These are phyloP conservation scores for Penicillium maclennaniae DNA, from an alignment of 495 filamentous ascomycete genomes.

Conservation along the genomic window DNA sequence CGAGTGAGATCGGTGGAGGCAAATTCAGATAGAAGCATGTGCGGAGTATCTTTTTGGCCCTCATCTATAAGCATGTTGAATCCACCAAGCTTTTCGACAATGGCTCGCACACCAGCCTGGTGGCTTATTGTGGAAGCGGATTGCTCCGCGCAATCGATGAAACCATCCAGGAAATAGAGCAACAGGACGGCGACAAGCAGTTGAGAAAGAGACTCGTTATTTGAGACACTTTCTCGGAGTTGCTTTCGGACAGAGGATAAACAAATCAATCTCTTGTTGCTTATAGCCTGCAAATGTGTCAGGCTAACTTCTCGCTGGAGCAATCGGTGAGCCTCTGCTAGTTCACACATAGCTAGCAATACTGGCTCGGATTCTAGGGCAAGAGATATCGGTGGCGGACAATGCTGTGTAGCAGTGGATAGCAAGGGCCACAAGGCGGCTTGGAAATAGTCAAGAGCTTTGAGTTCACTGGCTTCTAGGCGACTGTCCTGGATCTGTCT, in stretches of 20 bases:
- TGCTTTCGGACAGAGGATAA: conserved; percentile 14
- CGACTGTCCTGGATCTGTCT: conserved; percentile 7
- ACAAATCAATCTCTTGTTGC: conserved; percentile 12
- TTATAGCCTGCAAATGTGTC: background rate
- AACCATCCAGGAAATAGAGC: conserved; percentile 37
- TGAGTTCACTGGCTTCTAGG: conserved; percentile 7
- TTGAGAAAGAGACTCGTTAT: conserved; percentile 11
- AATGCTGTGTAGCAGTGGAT: conserved; percentile 21
- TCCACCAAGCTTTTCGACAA: conserved; percentile 28
- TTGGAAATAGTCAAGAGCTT: conserved; percentile 18
- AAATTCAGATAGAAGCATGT: conserved; percentile 36
- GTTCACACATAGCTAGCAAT: conserved; percentile 25
- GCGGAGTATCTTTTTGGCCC: conserved; percentile 27
- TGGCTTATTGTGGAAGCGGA: conserved; percentile 32
- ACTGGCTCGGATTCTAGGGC: conserved; percentile 24
- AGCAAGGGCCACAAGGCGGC: conserved; percentile 18
- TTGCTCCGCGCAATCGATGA: conserved; percentile 32
- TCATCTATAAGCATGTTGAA: conserved; percentile 21
- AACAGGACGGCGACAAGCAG: conserved; percentile 36
- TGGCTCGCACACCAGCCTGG: conserved; percentile 34
- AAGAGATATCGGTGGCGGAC: conserved; percentile 26
- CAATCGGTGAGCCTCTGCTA: conserved; percentile 28
- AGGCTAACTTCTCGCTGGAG: conserved; percentile 9
- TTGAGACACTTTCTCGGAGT: conserved; percentile 7
- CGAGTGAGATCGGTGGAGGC: conserved; percentile 36